Percentiles rank a stretch among this genome's conserved stretches.
phyloP scores from a whole-genome alignment of 306 rosid genomes.

The Sicyos baderoa region DNA sequence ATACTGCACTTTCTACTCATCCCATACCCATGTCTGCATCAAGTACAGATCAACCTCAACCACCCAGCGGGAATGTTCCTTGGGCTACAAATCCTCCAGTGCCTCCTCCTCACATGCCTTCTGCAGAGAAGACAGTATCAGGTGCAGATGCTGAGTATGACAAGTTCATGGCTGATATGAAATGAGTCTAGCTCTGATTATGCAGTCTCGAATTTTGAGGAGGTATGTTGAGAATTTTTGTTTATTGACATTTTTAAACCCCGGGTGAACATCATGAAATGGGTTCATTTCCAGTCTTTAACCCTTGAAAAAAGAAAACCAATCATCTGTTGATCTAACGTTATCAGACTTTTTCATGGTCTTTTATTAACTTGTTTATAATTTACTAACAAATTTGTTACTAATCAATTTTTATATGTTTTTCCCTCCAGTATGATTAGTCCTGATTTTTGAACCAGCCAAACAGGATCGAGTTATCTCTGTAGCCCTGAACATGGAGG shows the following conservation, averaged over 20 bases:
- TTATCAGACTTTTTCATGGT: background rate
- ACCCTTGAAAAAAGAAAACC: slow-evolving; percentile 6
- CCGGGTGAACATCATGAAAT: slow-evolving; percentile 2
- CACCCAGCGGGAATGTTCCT: slow-evolving; percentile 50
- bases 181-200: slow-evolving; percentile 37
- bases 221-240: slow-evolving; percentile 34
- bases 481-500: slow-evolving; percentile 17
- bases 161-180: slow-evolving; percentile 97
- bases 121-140: slow-evolving; percentile 48
- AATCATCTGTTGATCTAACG: slow-evolving; percentile 4
- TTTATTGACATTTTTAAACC: background rate
- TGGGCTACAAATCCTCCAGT: slow-evolving; percentile 63
- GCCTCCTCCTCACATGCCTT: slow-evolving; percentile 46
- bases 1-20: slow-evolving; percentile 66
- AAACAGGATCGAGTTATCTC: slow-evolving; percentile 20
- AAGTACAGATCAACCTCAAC: slow-evolving; percentile 45
- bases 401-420: slow-evolving; percentile 17
- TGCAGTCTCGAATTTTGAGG: slow-evolving; percentile 19
- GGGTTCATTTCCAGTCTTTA: slow-evolving; percentile 2
- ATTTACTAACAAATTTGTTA: background rate
- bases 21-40: slow-evolving; percentile 44
- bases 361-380: background rate
- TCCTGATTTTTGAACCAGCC: slow-evolving; percentile 19
- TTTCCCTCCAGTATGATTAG: slow-evolving; percentile 13
- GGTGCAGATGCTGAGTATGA: slow-evolving; percentile 91